Percentiles rank a stretch among this genome's conserved stretches.
Evolutionary conservation across 305 asterid genomes (phyloP).

Genomic region (Fraxinus sp.): DNA sequence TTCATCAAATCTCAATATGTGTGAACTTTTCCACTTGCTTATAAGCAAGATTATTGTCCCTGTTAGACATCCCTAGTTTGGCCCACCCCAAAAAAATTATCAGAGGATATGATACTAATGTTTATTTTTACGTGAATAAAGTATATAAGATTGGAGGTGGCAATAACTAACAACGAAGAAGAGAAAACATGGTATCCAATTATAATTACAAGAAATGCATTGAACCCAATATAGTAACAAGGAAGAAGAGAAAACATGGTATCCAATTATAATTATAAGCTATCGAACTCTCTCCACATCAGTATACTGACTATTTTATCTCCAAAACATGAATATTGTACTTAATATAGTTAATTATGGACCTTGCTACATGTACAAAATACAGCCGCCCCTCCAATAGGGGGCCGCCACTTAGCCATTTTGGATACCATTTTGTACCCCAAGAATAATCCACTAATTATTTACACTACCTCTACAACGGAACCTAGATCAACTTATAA

Average conservation of each 20-base stretch:
- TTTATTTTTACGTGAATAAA: neutral
- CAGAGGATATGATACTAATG: neutral
- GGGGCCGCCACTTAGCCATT: too few relatives aligned
- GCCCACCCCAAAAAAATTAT: neutral
- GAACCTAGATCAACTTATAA: neutral
- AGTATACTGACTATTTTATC: neutral
- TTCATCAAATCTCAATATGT: conserved; percentile 78
- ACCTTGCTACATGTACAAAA: too few relatives aligned
- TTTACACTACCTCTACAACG: neutral
- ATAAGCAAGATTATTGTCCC: conserved; percentile 66
- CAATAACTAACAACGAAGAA: neutral
- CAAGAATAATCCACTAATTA: too few relatives aligned
- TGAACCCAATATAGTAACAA: neutral
- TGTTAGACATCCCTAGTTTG: conserved; percentile 51
- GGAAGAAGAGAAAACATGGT: conserved; percentile 1
- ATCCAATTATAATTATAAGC: neutral
- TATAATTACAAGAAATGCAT: neutral
- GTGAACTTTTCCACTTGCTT: conserved; percentile 82
- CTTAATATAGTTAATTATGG: neutral
- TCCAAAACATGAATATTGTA: neutral
- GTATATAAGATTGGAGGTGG: neutral
- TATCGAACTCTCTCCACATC: neutral
- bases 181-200: neutral
- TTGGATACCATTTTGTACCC: too few relatives aligned
- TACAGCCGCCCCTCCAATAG: too few relatives aligned